Conservation (phyloP, 495 filamentous ascomycete genomes). For the Coniosporium apollinis region DNA sequence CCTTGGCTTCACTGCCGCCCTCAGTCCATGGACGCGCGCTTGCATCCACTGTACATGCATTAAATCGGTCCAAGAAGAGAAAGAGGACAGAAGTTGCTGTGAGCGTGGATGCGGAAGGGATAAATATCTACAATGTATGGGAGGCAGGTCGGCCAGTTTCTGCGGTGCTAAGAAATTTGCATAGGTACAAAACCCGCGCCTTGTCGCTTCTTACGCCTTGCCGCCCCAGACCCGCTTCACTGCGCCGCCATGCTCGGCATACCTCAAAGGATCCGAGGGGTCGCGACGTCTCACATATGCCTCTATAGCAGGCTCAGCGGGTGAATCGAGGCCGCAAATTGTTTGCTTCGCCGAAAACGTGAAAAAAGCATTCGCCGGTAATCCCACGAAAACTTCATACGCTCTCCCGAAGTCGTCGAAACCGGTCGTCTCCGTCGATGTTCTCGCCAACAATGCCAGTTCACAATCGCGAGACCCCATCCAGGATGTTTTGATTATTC, state of each 20-base stretch:
- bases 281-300: slow-evolving; percentile 58
- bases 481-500: slow-evolving; percentile 22
- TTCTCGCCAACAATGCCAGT: slow-evolving; percentile 4
- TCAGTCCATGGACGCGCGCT: slow-evolving; percentile 17
- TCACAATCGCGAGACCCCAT: slow-evolving; percentile 14
- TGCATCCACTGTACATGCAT: slow-evolving; percentile 39
- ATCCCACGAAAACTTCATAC: slow-evolving; percentile 7
- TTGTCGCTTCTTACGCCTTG: slow-evolving; percentile 70
- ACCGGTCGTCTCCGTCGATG: slow-evolving; percentile 7
- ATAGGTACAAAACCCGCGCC: slow-evolving; percentile 62
- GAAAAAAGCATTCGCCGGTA: background rate
- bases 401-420: slow-evolving; percentile 2
- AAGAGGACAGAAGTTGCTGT: slow-evolving; percentile 76
- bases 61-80: slow-evolving; percentile 57
- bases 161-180: too few relatives aligned
- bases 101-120: slow-evolving; percentile 75
- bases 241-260: slow-evolving; percentile 59
- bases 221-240: slow-evolving; percentile 67
- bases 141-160: slow-evolving; percentile 6
- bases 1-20: slow-evolving; percentile 18
- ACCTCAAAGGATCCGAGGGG: slow-evolving; percentile 36
- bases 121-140: slow-evolving; percentile 82
- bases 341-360: slow-evolving; percentile 12
- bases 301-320: slow-evolving; percentile 20
- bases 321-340: slow-evolving; percentile 16